Evolutionary conservation across 805 yeast species (phyloP).

Genomic region (Hanseniaspora pseudoguilliermondii): DNA sequence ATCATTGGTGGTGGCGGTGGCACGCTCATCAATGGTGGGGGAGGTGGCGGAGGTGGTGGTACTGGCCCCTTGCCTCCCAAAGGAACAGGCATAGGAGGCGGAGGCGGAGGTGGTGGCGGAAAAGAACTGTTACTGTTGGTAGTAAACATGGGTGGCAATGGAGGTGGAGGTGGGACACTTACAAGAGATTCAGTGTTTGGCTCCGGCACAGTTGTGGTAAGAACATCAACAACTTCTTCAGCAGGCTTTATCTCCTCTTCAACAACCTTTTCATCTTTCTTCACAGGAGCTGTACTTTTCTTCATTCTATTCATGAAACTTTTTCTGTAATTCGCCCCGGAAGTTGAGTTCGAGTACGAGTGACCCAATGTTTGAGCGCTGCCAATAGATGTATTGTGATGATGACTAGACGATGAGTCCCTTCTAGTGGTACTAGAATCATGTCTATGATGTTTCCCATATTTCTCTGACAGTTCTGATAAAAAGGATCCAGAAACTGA

Average conservation of each 20-base stretch:
- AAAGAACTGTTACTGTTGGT: constrained; percentile 1
- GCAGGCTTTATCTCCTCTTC: not conserved
- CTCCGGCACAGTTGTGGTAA: constrained; percentile 11
- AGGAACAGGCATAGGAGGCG: constrained; percentile 22
- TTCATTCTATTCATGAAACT: constrained; percentile 25
- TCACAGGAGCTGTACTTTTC: constrained; percentile 17
- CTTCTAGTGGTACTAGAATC: not conserved
- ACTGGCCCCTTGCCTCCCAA: constrained; percentile 15
- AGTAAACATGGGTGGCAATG: constrained; percentile 24
- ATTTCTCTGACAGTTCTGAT: constrained; percentile 25
- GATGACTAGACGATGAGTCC: not conserved
- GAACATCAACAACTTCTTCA: not conserved
- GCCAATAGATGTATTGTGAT: not conserved
- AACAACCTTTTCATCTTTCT: not conserved
- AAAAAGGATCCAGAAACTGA: constrained; percentile 20
- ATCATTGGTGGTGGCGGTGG: constrained; percentile 22
- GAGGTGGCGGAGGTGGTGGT: constrained; percentile 30
- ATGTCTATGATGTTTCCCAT: constrained; percentile 13
- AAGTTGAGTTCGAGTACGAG: not conserved
- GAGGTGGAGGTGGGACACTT: constrained; percentile 24
- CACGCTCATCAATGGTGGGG: constrained; percentile 26
- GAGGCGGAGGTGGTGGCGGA: constrained; percentile 20
- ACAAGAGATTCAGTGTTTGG: constrained; percentile 21
- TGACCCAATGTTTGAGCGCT: not conserved
- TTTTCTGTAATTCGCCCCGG: constrained; percentile 17